phyloP scores from a whole-genome alignment of 768 basidiomycete genomes.

The Clitopilus hobsonii region DNA sequence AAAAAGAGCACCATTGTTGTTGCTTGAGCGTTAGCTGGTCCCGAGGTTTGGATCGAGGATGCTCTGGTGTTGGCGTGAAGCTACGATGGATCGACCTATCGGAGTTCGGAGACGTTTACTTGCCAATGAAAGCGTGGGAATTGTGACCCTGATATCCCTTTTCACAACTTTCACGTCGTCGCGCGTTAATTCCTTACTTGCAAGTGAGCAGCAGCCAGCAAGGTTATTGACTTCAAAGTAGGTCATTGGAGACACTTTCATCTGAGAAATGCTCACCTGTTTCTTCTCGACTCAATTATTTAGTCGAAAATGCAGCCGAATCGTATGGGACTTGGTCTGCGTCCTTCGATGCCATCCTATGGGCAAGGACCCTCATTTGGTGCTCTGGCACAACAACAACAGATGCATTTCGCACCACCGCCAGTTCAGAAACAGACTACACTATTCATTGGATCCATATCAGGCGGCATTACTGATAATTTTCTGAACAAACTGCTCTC shows the following conservation, averaged over 20 bases:
- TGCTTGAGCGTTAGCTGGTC: not conserved
- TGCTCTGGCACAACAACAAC: slow-evolving; percentile 85
- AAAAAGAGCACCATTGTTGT: slow-evolving; percentile 56
- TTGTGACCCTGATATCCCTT: not conserved
- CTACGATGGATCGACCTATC: not conserved
- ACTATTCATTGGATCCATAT: slow-evolving; percentile 93
- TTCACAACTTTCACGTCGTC: not conserved
- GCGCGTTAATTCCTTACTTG: not conserved
- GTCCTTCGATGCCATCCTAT: slow-evolving; percentile 81
- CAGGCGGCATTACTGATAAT: slow-evolving; percentile 82
- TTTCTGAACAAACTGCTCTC: slow-evolving; percentile 76
- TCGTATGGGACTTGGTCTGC: slow-evolving; percentile 84
- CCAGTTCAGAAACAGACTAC: slow-evolving; percentile 66
- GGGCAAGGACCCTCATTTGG: slow-evolving; percentile 91
- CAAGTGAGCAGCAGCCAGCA: slow-evolving; percentile 38
- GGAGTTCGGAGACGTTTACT: not conserved
- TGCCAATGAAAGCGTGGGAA: slow-evolving; percentile 1
- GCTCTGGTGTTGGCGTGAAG: not conserved
- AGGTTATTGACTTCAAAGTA: no score
- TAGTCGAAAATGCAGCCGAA: slow-evolving; percentile 67
- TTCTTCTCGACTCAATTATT: slow-evolving; percentile 1
- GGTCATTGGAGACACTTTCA: no score
- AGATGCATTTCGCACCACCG: slow-evolving; percentile 64
- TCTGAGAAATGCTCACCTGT: no score
- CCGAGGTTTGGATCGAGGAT: not conserved